Conservation (phyloP, 306 rosid genomes). For the Rubus parviflorus region DNA sequence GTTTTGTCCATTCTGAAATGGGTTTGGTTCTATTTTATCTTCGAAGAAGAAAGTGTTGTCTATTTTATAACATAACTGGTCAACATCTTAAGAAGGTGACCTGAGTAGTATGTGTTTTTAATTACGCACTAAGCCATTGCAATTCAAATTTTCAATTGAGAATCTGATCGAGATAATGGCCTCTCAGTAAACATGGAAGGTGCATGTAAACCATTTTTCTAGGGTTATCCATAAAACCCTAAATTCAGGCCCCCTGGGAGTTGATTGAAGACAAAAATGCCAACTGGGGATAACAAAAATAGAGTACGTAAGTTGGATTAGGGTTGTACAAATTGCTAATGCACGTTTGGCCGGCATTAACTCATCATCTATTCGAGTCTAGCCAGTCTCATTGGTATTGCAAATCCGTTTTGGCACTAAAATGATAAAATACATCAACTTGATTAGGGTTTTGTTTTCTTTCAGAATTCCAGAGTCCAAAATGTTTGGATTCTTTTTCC, state of each 20-base stretch:
- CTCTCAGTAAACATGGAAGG: background rate
- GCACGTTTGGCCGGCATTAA: background rate
- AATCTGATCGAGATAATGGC: background rate
- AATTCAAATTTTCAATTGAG: background rate
- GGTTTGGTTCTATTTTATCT: background rate
- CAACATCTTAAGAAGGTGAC: background rate
- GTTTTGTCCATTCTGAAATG: background rate
- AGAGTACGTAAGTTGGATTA: background rate
- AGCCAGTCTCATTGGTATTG: background rate
- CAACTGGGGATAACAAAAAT: background rate
- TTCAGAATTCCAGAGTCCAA: background rate
- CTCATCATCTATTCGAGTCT: background rate
- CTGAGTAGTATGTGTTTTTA: background rate
- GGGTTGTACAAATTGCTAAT: background rate
- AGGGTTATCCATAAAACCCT: background rate
- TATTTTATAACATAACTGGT: background rate
- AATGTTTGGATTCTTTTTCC: background rate
- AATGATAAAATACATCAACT: background rate
- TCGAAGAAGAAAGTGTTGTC: background rate
- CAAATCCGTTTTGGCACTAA: background rate
- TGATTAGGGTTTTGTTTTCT: background rate
- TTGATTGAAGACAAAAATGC: background rate
- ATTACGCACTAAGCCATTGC: background rate
- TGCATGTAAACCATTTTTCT: background rate
- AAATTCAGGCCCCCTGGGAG: background rate